A percentile compares a stretch with the other conserved stretches of the same genome.
Evolutionary conservation across 345 rosid species (phyloP).

Genomic region (Eucalyptus caleyi): DNA sequence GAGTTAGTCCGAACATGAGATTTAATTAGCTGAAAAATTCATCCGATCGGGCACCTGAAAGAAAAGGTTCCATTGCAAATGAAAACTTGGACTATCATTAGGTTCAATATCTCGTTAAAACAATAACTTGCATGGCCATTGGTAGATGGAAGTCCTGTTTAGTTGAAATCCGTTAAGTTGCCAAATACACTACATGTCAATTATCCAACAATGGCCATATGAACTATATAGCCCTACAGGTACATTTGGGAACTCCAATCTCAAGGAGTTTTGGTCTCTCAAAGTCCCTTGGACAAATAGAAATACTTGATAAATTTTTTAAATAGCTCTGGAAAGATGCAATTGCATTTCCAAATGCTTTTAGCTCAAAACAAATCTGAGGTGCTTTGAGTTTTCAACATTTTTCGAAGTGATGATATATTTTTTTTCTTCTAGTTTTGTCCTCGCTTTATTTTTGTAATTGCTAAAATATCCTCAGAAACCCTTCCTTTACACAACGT

Average conservation of each 20-base stretch:
- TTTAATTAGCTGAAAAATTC: neutral
- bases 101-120: neutral
- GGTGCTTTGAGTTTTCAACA: neutral
- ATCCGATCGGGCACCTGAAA: neutral
- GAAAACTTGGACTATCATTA: neutral
- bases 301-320: no score
- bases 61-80: neutral
- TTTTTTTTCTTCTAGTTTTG: no score
- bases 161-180: neutral
- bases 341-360: neutral
- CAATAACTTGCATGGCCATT: neutral
- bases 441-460: neutral
- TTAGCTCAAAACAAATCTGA: no score
- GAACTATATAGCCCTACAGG: neutral
- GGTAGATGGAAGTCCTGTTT: neutral
- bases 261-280: neutral
- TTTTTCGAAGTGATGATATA: neutral
- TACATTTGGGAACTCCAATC: neutral
- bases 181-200: neutral
- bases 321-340: rapidly evolving
- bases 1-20: neutral
- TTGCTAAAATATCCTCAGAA: neutral
- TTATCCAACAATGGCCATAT: neutral
- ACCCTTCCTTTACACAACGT: neutral
- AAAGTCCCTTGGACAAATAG: neutral